phyloP scores from a whole-genome alignment of 805 yeast genomes.

The Candida insectorum region DNA sequence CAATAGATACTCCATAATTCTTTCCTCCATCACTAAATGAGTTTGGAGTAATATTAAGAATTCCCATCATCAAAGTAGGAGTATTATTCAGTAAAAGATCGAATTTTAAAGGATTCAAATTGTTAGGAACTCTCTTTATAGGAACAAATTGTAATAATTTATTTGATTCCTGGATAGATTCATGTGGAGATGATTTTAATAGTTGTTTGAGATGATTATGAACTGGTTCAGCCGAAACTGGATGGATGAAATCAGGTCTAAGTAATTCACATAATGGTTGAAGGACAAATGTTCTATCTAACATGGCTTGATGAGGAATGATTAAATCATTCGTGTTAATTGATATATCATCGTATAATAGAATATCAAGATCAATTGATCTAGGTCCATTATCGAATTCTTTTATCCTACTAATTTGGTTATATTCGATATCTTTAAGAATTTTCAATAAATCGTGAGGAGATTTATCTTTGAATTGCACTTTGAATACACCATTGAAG shows the following conservation, averaged over 20 bases:
- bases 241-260: constrained; percentile 66
- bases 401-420: constrained; percentile 67
- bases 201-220: constrained; percentile 62
- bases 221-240: constrained; percentile 81
- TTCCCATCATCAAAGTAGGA: constrained; percentile 78
- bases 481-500: constrained; percentile 75
- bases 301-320: constrained; percentile 85
- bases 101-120: constrained; percentile 25
- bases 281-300: constrained; percentile 86
- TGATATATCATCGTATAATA: constrained; percentile 62
- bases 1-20: constrained; percentile 20
- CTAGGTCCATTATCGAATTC: constrained; percentile 89
- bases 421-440: constrained; percentile 77
- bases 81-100: constrained; percentile 43
- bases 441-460: constrained; percentile 63
- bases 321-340: constrained; percentile 57
- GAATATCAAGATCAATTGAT: constrained; percentile 82
- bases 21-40: constrained; percentile 90
- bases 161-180: constrained; percentile 48
- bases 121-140: constrained; percentile 17
- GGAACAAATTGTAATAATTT: constrained; percentile 53
- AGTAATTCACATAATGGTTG: constrained; percentile 84
- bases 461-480: constrained; percentile 49
- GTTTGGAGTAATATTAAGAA: constrained; percentile 88
- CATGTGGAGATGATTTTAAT: constrained; percentile 27